These are phyloP conservation scores for Colletotrichum sp. DNA, from an alignment of 2,329 filamentous ascomycete species.

Conservation along the genomic window DNA sequence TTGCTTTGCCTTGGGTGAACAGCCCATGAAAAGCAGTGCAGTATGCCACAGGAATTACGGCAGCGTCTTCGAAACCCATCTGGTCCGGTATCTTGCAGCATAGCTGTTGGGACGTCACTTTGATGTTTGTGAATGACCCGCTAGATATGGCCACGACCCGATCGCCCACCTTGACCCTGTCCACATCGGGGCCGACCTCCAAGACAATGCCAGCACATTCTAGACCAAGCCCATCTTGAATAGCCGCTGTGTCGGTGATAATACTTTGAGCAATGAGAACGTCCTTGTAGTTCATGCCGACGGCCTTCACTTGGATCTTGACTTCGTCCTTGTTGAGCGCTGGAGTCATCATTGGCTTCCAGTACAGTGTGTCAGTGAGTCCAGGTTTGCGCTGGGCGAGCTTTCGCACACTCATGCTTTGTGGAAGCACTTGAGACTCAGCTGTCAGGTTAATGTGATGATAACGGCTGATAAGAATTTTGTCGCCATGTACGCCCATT, in stretches of 20 bases:
- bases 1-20: constrained; percentile 13
- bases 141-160: constrained; percentile 30
- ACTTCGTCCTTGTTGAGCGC: background rate
- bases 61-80: constrained; percentile 32
- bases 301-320: background rate
- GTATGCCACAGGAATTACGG: constrained; percentile 33
- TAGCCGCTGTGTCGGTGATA: constrained; percentile 29
- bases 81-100: constrained; percentile 29
- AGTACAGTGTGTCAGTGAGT: background rate
- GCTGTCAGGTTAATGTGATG: constrained; percentile 23
- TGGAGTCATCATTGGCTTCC: background rate
- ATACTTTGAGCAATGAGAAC: constrained; percentile 20
- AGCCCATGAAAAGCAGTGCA: constrained; percentile 32
- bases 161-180: constrained; percentile 24
- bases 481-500: constrained; percentile 31
- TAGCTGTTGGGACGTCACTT: background rate
- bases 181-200: constrained; percentile 21
- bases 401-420: background rate
- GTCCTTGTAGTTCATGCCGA: constrained; percentile 13
- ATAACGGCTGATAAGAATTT: constrained; percentile 26
- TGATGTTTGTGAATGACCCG: constrained; percentile 1
- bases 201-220: constrained; percentile 22
- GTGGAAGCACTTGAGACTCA: constrained; percentile 14
- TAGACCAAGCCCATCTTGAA: constrained; percentile 24
- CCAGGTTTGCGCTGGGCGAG: background rate